These are phyloP conservation scores for Haplographium delicatum DNA, from an alignment of 495 filamentous ascomycete species.

Conservation along the genomic window DNA sequence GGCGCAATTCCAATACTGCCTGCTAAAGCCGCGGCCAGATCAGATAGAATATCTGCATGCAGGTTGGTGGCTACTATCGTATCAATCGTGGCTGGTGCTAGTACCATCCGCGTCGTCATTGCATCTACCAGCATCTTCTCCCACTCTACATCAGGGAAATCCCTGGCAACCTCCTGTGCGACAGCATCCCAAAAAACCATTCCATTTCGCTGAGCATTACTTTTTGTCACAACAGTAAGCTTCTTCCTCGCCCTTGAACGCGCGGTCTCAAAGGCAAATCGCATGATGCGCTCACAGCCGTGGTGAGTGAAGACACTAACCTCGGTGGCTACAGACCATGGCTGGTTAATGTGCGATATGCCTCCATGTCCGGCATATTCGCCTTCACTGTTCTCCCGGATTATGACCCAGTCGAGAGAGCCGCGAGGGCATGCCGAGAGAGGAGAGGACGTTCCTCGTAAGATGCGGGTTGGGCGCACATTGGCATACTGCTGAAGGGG, in stretches of 20 bases:
- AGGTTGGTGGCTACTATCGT: constrained; percentile 54
- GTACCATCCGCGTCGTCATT: constrained; percentile 54
- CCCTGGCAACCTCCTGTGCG: constrained; percentile 34
- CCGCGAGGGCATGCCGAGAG: constrained; percentile 37
- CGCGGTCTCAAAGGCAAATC: constrained; percentile 51
- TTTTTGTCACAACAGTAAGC: constrained; percentile 53
- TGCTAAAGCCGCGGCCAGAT: constrained; percentile 76
- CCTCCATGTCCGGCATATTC: constrained; percentile 55
- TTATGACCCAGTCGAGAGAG: constrained; percentile 49
- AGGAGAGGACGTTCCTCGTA: constrained; percentile 45
- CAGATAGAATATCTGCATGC: constrained; percentile 53
- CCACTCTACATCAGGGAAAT: constrained; percentile 45
- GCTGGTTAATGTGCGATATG: constrained; percentile 41
- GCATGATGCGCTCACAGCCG: constrained; percentile 50
- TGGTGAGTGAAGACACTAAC: constrained; percentile 48
- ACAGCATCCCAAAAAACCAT: constrained; percentile 56
- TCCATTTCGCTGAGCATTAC: constrained; percentile 52
- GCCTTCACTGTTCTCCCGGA: constrained; percentile 54
- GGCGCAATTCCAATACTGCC: constrained; percentile 77
- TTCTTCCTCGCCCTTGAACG: constrained; percentile 41
- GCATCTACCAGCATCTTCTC: constrained; percentile 58
- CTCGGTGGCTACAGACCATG: constrained; percentile 50
- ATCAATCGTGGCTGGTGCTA: constrained; percentile 47
- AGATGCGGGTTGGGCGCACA: constrained; percentile 45
- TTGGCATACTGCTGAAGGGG: constrained; percentile 52